Evolutionary conservation across 345 rosid genomes (phyloP).

Genomic region (Sonneratia alba): DNA sequence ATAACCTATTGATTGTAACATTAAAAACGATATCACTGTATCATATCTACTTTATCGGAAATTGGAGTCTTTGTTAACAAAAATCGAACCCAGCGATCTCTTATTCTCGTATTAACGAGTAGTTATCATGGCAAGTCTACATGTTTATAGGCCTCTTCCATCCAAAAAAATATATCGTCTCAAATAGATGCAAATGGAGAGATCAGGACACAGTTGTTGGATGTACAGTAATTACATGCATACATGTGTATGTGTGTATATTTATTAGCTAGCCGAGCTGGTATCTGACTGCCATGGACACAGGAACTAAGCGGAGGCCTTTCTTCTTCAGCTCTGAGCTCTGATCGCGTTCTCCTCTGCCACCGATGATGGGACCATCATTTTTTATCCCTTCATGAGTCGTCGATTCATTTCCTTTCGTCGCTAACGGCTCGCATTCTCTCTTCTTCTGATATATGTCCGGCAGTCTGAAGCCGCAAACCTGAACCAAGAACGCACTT

Average conservation of each 20-base stretch:
- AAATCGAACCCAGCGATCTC: too few relatives aligned
- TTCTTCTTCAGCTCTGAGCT: slow-evolving; percentile 44
- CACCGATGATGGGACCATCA: slow-evolving; percentile 10
- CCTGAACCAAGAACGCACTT: not conserved
- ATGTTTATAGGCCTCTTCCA: too few relatives aligned
- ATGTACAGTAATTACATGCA: not conserved
- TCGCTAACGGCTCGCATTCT: slow-evolving; percentile 3
- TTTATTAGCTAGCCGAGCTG: slow-evolving; percentile 9
- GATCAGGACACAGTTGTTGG: too few relatives aligned
- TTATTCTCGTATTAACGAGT: too few relatives aligned
- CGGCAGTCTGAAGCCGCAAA: not conserved
- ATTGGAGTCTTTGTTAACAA: too few relatives aligned
- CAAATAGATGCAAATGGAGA: too few relatives aligned
- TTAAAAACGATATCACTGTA: too few relatives aligned
- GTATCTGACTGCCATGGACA: slow-evolving; percentile 38
- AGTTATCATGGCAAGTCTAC: too few relatives aligned
- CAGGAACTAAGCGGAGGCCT: slow-evolving; percentile 60
- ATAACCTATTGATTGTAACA: too few relatives aligned
- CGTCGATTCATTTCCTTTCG: slow-evolving; percentile 12
- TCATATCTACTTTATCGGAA: too few relatives aligned
- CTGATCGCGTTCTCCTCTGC: slow-evolving; percentile 15
- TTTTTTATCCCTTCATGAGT: slow-evolving; percentile 12
- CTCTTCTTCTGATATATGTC: not conserved
- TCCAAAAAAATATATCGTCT: too few relatives aligned
- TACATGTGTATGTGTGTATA: not conserved